A percentile compares a stretch with the other conserved stretches of the same genome.
Conservation (phyloP, 176 grass and related monocot species). For the Cenchrus fungigraminus region DNA sequence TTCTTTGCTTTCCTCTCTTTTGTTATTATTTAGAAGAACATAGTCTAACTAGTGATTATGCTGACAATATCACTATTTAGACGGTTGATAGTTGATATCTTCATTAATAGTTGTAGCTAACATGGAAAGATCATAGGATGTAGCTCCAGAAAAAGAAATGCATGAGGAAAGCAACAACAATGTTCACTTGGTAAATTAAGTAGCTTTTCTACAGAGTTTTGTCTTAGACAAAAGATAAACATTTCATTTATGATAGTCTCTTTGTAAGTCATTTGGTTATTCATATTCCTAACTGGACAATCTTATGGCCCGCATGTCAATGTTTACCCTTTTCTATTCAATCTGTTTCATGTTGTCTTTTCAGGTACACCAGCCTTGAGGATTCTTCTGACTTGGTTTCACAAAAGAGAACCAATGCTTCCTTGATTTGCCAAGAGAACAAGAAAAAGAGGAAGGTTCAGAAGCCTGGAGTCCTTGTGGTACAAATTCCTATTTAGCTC, state of each 20-base stretch:
- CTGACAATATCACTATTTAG: background rate
- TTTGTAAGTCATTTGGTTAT: background rate
- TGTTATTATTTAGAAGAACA: conserved; percentile 18
- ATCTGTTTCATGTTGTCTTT: conserved; percentile 31
- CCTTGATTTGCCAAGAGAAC: conserved; percentile 54
- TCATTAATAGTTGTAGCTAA: background rate
- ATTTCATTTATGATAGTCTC: background rate
- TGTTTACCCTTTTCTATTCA: conserved; percentile 3
- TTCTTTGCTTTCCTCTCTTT: background rate
- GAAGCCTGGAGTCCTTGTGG: conserved; percentile 38
- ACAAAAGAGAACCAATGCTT: conserved; percentile 64
- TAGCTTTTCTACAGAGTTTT: conserved; percentile 26
- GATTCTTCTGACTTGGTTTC: conserved; percentile 46
- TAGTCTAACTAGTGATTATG: background rate
- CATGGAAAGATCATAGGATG: background rate
- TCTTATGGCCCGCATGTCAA: background rate
- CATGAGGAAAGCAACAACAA: background rate
- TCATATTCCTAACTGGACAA: background rate
- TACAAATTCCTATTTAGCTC: conserved; percentile 34
- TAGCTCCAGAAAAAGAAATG: conserved; percentile 14
- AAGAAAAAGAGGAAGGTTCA: conserved; percentile 61
- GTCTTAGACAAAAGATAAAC: background rate
- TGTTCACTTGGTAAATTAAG: background rate
- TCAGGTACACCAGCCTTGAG: conserved; percentile 59
- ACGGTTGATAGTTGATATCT: background rate